Conservation (phyloP, 2,329 filamentous ascomycete species). For the Colletotrichum incanum region DNA sequence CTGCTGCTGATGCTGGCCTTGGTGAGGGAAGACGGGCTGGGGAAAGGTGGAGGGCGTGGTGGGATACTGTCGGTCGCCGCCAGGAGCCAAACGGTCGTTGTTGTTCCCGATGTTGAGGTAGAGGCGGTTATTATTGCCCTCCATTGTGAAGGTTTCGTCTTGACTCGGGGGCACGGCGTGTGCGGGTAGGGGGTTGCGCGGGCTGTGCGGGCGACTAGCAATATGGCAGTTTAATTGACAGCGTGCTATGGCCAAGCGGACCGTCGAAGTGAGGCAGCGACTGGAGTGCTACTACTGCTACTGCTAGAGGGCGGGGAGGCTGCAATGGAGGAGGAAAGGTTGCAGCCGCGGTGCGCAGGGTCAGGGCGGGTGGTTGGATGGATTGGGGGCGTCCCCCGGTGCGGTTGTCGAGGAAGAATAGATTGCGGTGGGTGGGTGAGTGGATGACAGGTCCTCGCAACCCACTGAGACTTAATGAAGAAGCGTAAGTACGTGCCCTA, state of each 20-base stretch:
- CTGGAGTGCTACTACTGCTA: constrained; percentile 14
- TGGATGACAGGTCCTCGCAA: constrained; percentile 25
- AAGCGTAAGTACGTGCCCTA: constrained; percentile 31
- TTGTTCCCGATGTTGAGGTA: constrained; percentile 78
- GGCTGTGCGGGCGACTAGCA: constrained; percentile 37
- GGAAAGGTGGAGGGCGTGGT: constrained; percentile 97
- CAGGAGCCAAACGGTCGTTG: constrained; percentile 73
- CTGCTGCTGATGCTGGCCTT: constrained; percentile 57
- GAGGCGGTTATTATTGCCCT: constrained; percentile 73
- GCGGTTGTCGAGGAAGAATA: constrained; percentile 34
- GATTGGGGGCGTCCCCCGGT: constrained; percentile 32
- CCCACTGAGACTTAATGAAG: constrained; percentile 33
- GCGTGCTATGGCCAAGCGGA: constrained; percentile 15
- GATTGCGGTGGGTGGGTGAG: constrained; percentile 41
- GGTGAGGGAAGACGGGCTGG: constrained; percentile 80
- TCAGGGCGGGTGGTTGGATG: constrained; percentile 40
- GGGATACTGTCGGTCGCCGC: constrained; percentile 80
- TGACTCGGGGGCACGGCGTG: constrained; percentile 28
- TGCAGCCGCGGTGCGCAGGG: constrained; percentile 39
- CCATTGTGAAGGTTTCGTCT: constrained; percentile 59
- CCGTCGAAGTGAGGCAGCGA: constrained; percentile 12
- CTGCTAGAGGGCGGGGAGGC: constrained; percentile 29
- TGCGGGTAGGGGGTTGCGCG: constrained; percentile 27
- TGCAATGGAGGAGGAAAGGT: constrained; percentile 30
- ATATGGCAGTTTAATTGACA: constrained; percentile 37